Evolutionary conservation across 1,284 basidiomycete species (phyloP), one percentile per base, ranked within the genome.

Genomic region (Cystobasidium sp.): DNA sequence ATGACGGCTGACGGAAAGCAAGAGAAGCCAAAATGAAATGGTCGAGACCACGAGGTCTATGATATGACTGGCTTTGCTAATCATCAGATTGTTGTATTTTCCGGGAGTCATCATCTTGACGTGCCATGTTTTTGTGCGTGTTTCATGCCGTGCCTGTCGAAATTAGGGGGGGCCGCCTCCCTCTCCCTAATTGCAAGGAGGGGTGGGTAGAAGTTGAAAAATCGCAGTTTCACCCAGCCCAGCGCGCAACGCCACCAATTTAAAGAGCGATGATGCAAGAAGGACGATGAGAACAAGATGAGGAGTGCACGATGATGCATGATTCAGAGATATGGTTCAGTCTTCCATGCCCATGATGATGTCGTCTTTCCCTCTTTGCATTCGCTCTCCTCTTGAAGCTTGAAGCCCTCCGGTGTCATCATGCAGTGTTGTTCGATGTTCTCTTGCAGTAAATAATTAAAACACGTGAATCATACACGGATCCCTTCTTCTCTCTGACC

Each of bases 301-400:
- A 22, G 24, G 53, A 14, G 10, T 18, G 8, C 6, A 31, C 53
- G 53, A 56, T 31, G 53, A 56, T 56, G 53, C 53, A 31, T 56
- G 10, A 56, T 4, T 16, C 8, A 22, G 18, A 9, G 24, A 24
- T 56, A 56, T 56, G 53, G 14, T 24, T 31, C 31, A 31, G 31
- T 31, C 46, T 49, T 49, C 20, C 39, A 59, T 59, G 56, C 56
- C 37, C 56, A 37, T 24, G 53, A 56, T 59, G 56, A 43, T 43
- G 56, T 18, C 10, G 46, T n/a, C 46, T n/a, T 3, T 49, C 46
- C 46, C 46, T 49, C 46, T 49, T 49, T 49, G 46, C 46, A 1
- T 49, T 49, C 6, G n/a, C 12, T 12, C 12, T 12, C n/a, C 14
- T 49, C 46, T 49, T 3, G 46, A 14, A 14, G 1, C n/a, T 12